Conservation (phyloP, 139 green algal genomes). For the Tetradesmus lagerheimii region DNA sequence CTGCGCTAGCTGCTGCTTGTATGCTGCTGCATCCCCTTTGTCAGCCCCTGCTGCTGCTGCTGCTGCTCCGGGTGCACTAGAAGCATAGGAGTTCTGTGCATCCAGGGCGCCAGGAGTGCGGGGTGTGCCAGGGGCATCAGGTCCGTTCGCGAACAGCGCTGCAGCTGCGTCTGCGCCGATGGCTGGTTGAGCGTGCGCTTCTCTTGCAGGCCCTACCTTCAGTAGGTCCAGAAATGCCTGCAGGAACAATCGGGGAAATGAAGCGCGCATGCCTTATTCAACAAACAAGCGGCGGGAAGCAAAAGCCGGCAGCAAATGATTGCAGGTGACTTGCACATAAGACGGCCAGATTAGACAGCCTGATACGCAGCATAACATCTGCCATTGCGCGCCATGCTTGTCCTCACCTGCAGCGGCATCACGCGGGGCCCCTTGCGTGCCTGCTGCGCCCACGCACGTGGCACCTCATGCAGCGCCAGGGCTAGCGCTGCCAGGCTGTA, state of each 20-base stretch:
- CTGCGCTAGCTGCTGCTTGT: constrained; percentile 37
- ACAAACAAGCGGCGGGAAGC: too few relatives aligned
- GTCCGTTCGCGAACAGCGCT: background rate
- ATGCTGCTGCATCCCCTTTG: background rate
- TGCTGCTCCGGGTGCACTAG: background rate
- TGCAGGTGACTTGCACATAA: background rate
- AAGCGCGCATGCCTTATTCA: too few relatives aligned
- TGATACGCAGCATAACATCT: background rate
- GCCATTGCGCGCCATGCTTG: background rate
- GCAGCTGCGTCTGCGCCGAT: background rate
- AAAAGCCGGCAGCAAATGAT: background rate
- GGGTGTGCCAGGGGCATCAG: background rate
- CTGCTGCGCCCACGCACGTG: constrained; percentile 29
- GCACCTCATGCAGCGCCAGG: constrained; percentile 32
- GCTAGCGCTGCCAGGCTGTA: constrained; percentile 40
- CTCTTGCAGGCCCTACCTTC: background rate
- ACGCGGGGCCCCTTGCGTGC: background rate
- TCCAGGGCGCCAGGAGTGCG: background rate
- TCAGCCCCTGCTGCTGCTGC: background rate
- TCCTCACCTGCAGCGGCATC: constrained; percentile 12
- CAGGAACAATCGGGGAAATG: too few relatives aligned
- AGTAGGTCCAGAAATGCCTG: constrained; percentile 28
- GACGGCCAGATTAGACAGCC: too few relatives aligned
- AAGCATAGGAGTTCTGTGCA: background rate
- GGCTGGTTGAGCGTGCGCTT: background rate